Percentiles rank a stretch among this genome's conserved stretches.
phyloP scores from a whole-genome alignment of 2,329 filamentous ascomycete genomes.

The Aureobasidium namibiae region DNA sequence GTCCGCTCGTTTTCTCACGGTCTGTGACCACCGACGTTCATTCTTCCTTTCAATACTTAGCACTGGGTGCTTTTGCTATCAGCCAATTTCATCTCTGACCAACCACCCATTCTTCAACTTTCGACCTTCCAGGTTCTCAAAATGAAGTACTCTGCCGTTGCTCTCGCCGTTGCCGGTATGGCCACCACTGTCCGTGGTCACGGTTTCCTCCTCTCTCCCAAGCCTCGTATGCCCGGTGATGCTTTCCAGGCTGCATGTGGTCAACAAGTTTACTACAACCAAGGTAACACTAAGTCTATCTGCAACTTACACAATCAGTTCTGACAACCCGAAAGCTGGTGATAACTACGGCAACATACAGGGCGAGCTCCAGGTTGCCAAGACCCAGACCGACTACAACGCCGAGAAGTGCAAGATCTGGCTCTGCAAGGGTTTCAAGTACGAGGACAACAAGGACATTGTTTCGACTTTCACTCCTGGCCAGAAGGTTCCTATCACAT shows the following conservation, averaged over 20 bases:
- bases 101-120: background rate
- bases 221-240: slow-evolving; percentile 41
- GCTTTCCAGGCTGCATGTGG: slow-evolving; percentile 48
- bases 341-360: slow-evolving; percentile 53
- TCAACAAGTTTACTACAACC: slow-evolving; percentile 46
- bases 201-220: slow-evolving; percentile 44
- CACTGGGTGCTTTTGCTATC: slow-evolving; percentile 18
- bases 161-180: slow-evolving; percentile 36
- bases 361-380: slow-evolving; percentile 43
- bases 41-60: slow-evolving; percentile 19
- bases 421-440: slow-evolving; percentile 53
- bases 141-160: slow-evolving; percentile 30
- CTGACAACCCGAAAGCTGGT: too few relatives aligned
- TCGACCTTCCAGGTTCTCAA: slow-evolving; percentile 12
- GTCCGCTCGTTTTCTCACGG: slow-evolving; percentile 17
- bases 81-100: slow-evolving; percentile 5
- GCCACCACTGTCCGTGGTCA: slow-evolving; percentile 43
- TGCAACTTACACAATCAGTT: too few relatives aligned
- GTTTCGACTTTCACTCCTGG: slow-evolving; percentile 46
- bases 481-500: slow-evolving; percentile 37
- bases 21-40: slow-evolving; percentile 25
- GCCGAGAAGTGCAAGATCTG: slow-evolving; percentile 42
- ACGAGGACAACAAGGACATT: slow-evolving; percentile 45
- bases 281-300: too few relatives aligned
- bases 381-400: slow-evolving; percentile 41